Evolutionary conservation across 345 rosid genomes (phyloP), one percentile per base, ranked within the genome.

Genomic region (Pistacia atlantica): DNA sequence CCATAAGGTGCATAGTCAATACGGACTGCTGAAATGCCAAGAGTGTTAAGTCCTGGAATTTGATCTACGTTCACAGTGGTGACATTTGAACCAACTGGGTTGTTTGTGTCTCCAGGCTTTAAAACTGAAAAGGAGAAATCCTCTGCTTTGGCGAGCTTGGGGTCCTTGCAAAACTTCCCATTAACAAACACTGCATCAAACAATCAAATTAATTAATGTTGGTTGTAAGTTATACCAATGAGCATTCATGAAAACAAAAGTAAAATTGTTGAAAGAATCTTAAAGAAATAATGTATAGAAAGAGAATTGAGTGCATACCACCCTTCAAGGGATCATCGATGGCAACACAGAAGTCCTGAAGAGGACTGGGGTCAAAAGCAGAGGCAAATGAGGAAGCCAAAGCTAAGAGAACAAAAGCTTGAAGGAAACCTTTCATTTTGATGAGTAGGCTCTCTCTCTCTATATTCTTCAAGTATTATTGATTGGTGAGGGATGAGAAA

Each of bases 41-140:
- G 58, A 11, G 84, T 85, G 74, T 81, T 86, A 9, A 86, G 76
- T 18, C 85, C 89, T 3, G 83, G 76, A 59, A 86, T 72, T 10
- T 80, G 74, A 3, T 71, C 78, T 0, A 81, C 86, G 2, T 49
- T 62, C 8, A 81, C 86, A 0, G 78, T 37, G 0, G 86, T 85
- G 5, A 71, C 83, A 2, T 33, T 37, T 8, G 77, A 66, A 2
- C 86, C 79, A 4, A 69, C 22, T 38, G 1, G 33, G 11, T 74
- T 83, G 1, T 22, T 12, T 17, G 81, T 83, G 75, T 77, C 35
- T 71, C 81, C 57, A 7, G 83, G 83, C n/a, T 54, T 72, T 38
- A 71, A 42, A 1, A 78, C 86, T 16, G 77, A 45, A 28, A n/a
- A 75, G 75, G 51, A 73, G 78, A 84, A 84, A 31, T 84, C 86